Evolutionary conservation across 139 green algal species (phyloP), one percentile per base, ranked within the genome.

Genomic region (Asterochloris sp.): DNA sequence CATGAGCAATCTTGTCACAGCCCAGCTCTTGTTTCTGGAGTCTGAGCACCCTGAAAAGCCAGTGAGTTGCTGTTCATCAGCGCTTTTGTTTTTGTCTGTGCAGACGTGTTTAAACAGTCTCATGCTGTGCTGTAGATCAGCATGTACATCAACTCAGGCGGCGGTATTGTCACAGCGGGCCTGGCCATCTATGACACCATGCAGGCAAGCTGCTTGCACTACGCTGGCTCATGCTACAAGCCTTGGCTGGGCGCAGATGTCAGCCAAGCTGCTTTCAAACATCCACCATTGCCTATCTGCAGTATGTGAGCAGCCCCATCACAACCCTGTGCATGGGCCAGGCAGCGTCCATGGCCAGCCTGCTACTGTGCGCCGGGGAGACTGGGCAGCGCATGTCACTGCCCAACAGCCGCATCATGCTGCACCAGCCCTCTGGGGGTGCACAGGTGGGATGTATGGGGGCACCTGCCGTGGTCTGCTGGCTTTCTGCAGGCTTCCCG

Each of bases 181-280:
- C 88, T 99, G 60, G 97, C 97, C 11, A 98, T 99, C 13, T 99
- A 99, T 75, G 97, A 99, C 89, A 98, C 96, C 1, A 99, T 99
- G 96, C 95, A 98, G 90, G 90, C 91, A 38, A 13, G 60, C 23
- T 26, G 19, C 66, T 71, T 71, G 4, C 2, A 24, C 66, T 26
- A 4, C 21, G 66, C 66, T 71, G 66, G 19, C 21, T 71, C 9
- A 24, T 71, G 17, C 4, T 71, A 8, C 17, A 71, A n/a, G 66
- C 66, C 28, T 27, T 67, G 38, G 17, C 15, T 64, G 74, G 15
- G 15, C 23, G 6, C 71, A 67, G 74, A 2, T 71, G 2, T 71
- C 29, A 29, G 27, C 74, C 19, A 27, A 16, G 26, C 78, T 66
- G 66, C 23, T 71, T 60, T 0, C 23, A 12, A 73, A 61, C 47